Evolutionary conservation across 2,329 filamentous ascomycete species (phyloP), one percentile per base, ranked within the genome.

Genomic region (Sarocladiaceae sp.): DNA sequence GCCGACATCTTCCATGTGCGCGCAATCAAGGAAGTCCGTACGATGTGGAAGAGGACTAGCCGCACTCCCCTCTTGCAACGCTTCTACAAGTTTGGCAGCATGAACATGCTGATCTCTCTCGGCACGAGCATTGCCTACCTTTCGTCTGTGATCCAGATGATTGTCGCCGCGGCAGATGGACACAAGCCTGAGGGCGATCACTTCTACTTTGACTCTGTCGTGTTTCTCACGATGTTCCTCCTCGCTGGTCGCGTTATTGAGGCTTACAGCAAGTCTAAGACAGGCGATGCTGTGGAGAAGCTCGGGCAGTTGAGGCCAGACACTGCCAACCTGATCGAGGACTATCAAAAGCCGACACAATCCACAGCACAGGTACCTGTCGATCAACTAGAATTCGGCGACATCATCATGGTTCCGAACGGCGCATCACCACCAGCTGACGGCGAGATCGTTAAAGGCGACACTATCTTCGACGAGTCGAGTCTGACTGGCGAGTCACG

Each of bases 81-180:
- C 12, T 90, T 96, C 57, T 88, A 89, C 61, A 82, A 85, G n/a
- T 96, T 96, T 56, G 90, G 90, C 7, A 95, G 89, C 67, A 96
- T 96, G 90, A 95, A 95, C 58, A 84, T 94, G 68, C 75, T 96
- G 48, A 90, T 96, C 64, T 93, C 85, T 6, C 73, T 95, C 2
- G 90, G 89, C 5, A 95, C 90, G 0, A 84, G 80, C 2, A 88
- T 96, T 48, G 90, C 90, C 2, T 95, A 95, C 60, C 69, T 94
- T 49, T 83, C 88, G 1, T 95, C 88, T 0, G 67, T 95, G 19
- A 83, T 80, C 13, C 82, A 94, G 51, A 74, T 96, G 58, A 82
- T 88, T 43, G 77, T 80, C 6, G 66, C 63, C 1, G 77, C 82
- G 3, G 75, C 71, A 4, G 70, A 69, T 3, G 56, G 63, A 15